Evolutionary conservation across 2,329 filamentous ascomycete species (phyloP), one percentile per base, ranked within the genome.

Genomic region (Cladophialophora carrionii): DNA sequence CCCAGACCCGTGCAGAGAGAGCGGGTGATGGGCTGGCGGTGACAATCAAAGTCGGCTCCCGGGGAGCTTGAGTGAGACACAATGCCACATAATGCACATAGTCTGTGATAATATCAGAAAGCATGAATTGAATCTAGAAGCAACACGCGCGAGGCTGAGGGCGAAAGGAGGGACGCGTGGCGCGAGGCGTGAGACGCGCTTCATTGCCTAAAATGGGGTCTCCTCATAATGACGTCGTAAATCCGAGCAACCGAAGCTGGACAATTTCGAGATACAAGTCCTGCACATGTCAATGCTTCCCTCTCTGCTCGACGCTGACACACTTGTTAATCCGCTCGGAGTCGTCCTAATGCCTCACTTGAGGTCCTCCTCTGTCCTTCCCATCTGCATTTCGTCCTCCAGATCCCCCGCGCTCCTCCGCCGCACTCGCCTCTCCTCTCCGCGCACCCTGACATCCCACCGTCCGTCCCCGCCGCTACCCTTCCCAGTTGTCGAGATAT

Each of bases 401-500:
- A 62, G 22, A 14, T 20, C 34, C 31, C 54, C 63, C 1, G 7
- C 53, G 8, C 5, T 52, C 22, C 7, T 34, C 8, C 29, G 48
- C 56, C 29, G 61, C 46, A 17, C 63, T 37, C 20, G 55, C 56
- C 17, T 54, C 29, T 37, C 57, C 59, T 52, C 22, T 56, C 57
- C 26, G 55, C 31, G 57, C 29, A 54, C 17, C 57, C n/a, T 59
- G 49, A 41, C n/a, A n/a, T 43, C 37, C 54, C 46, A 57, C 22
- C 24, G n/a, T 31, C 49, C 29, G 26, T n/a, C 46, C 29, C 48
- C 31, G 9, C 76, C 76, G 31, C 76, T 76, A 20, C 76, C 77
- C 0, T 81, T 84, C 55, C 82, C 83, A 8, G 74, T 83, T 9
- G 78, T 79, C 20, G 78, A 82, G 59, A 73, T 80, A 59, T 96